A percentile compares a stretch with the other conserved stretches of the same genome.
Evolutionary conservation across 164 flowering plant genomes (phyloP).

Genomic region (Nymphaea thermarum): DNA sequence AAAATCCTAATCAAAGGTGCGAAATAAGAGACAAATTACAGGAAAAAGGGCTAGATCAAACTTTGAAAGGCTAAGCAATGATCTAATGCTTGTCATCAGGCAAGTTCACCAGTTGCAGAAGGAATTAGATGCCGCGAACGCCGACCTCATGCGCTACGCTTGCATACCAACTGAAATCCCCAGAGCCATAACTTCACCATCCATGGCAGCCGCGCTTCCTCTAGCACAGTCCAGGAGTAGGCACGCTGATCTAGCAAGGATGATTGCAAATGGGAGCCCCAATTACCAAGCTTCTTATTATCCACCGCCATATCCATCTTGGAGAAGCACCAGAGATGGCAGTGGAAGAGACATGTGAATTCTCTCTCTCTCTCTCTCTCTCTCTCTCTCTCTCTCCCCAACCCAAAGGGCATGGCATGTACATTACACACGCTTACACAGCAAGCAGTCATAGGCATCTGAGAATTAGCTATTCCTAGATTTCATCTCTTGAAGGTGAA

Average conservation of each 20-base stretch:
- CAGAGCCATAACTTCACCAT: not conserved
- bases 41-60: not conserved
- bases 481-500: too few species aligned
- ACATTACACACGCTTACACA: not conserved
- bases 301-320: conserved; percentile 10
- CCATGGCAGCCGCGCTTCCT: not conserved
- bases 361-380: not conserved
- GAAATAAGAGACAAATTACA: not conserved
- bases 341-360: conserved; percentile 10
- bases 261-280: conserved; percentile 6
- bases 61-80: not conserved
- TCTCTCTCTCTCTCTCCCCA: not conserved
- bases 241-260: conserved; percentile 4
- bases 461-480: too few species aligned
- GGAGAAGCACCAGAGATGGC: conserved; percentile 10
- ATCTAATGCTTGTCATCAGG: not conserved
- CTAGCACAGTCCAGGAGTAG: not conserved
- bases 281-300: conserved; percentile 7
- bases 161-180: conserved; percentile 6
- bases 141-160: conserved; percentile 37
- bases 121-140: conserved; percentile 58
- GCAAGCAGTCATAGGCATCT: too few species aligned
- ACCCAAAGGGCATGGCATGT: not conserved
- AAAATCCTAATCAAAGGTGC: too few species aligned
- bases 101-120: conserved; percentile 54